phyloP scores from a whole-genome alignment of 352 stramenopile genomes.

The Phytophthora lateralis region DNA sequence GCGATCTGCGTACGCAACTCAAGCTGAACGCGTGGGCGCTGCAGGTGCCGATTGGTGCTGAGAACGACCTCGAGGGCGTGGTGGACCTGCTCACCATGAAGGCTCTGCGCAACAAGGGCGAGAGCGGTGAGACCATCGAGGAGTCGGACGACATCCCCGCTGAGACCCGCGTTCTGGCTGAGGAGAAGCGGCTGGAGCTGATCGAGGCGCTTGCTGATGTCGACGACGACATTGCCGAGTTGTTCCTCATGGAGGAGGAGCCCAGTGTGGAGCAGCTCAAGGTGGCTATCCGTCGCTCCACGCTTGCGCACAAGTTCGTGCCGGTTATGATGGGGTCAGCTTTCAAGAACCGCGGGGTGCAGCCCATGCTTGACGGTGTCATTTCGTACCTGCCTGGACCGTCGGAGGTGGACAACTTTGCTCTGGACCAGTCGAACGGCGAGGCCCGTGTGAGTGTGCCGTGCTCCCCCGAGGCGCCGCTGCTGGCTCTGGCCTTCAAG shows the following conservation, averaged over 20 bases:
- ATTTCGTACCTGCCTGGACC: conserved; percentile 97
- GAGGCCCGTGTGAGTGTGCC: conserved; percentile 91
- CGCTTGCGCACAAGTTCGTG: conserved; percentile 97
- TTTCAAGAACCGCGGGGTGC: conserved; percentile 98
- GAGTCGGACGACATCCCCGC: conserved; percentile 91
- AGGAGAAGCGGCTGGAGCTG: conserved; percentile 93
- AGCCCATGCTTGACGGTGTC: conserved; percentile 98
- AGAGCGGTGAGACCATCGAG: conserved; percentile 88
- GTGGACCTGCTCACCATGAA: conserved; percentile 96
- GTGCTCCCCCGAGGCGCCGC: conserved; percentile 87
- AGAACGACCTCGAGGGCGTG: conserved; percentile 95
- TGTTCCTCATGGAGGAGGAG: conserved; percentile 99
- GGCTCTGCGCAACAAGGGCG: conserved; percentile 91
- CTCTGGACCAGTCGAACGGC: conserved; percentile 93
- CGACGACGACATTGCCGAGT: conserved; percentile 98
- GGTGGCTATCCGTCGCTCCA: conserved; percentile 94
- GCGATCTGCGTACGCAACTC: conserved; percentile 95
- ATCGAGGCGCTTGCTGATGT: conserved; percentile 96
- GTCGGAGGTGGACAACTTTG: conserved; percentile 95
- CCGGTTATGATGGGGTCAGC: conserved; percentile 99
- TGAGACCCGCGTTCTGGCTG: conserved; percentile 81
- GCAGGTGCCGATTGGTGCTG: conserved; percentile 97
- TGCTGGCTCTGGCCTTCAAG: conserved; percentile 99
- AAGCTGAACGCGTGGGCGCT: conserved; percentile 97
- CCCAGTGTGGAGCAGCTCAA: conserved; percentile 92